phyloP scores from a whole-genome alignment of 192 early-diverging fungal species.

The Backusella macrospora region DNA sequence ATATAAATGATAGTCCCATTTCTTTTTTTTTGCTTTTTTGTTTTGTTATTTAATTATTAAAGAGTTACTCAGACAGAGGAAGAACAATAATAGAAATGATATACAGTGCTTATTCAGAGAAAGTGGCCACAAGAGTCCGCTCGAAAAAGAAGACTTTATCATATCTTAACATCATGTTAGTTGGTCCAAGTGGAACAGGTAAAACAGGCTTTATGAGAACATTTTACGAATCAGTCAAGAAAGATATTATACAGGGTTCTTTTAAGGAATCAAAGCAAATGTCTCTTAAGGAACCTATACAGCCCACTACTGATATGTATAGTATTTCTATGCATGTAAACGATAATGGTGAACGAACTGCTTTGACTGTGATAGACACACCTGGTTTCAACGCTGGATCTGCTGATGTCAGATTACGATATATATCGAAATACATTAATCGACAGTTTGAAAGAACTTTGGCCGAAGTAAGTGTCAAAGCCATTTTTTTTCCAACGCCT shows the following conservation, averaged over 20 bases:
- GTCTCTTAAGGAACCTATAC: conserved; percentile 43
- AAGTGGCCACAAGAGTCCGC: background rate
- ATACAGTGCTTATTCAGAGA: conserved; percentile 20
- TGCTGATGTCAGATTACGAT: conserved; percentile 50
- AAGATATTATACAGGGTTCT: conserved; percentile 11
- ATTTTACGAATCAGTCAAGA: conserved; percentile 62
- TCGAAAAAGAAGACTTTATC: conserved; percentile 43
- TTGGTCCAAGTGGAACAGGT: conserved; percentile 76
- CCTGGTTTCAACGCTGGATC: conserved; percentile 82
- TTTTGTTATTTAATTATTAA: background rate
- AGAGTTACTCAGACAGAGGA: background rate
- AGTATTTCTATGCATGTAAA: conserved; percentile 78
- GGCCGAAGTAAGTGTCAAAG: conserved; percentile 47
- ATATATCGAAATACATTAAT: conserved; percentile 65
- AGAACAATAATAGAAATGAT: conserved; percentile 4
- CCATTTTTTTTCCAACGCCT: background rate
- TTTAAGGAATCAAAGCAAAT: conserved; percentile 22
- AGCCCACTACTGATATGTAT: conserved; percentile 64
- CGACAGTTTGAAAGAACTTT: conserved; percentile 67
- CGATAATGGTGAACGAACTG: conserved; percentile 76
- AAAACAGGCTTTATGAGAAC: conserved; percentile 91
- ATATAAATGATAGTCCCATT: too few relatives aligned
- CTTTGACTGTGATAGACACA: conserved; percentile 82
- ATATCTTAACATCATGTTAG: conserved; percentile 61
- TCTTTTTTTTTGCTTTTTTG: background rate